Evolutionary conservation across 441 rosid genomes (phyloP).

Genomic region (Geranium incanum): DNA sequence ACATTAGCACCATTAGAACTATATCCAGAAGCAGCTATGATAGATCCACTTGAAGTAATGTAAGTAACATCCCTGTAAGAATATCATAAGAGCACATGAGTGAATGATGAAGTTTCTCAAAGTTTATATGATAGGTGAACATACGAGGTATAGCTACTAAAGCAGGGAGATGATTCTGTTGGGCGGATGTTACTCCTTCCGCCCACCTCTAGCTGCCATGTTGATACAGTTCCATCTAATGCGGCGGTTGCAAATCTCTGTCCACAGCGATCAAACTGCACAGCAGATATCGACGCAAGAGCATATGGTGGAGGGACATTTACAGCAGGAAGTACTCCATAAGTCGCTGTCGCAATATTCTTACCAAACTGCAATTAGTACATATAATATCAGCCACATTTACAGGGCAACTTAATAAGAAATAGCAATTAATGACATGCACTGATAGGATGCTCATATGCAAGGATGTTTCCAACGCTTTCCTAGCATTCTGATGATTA

Average conservation of each 20-base stretch:
- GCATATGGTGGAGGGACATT: constrained; percentile 88
- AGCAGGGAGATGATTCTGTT: constrained; percentile 86
- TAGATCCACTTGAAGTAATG: constrained; percentile 85
- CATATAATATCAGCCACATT: constrained; percentile 26
- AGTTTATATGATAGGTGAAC: constrained; percentile 28
- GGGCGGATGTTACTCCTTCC: constrained; percentile 81
- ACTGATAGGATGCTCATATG: constrained; percentile 6
- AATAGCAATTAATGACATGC: constrained; percentile 14
- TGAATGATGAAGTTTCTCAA: neutral
- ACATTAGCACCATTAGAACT: constrained; percentile 79
- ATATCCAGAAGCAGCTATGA: constrained; percentile 78
- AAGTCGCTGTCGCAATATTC: constrained; percentile 78
- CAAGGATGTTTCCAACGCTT: constrained; percentile 5
- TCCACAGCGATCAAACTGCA: constrained; percentile 82
- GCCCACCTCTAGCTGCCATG: constrained; percentile 95
- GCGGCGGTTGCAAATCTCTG: constrained; percentile 90
- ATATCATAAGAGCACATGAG: constrained; percentile 7
- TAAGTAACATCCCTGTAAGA: constrained; percentile 76
- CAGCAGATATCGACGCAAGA: constrained; percentile 76
- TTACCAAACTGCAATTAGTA: constrained; percentile 62
- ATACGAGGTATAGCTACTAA: constrained; percentile 75
- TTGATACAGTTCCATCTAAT: constrained; percentile 81
- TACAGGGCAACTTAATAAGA: constrained; percentile 6
- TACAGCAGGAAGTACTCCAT: constrained; percentile 83
- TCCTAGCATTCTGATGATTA: neutral